A percentile compares a stretch with the other conserved stretches of the same genome.
Conservation (phyloP, 2,329 filamentous ascomycete genomes). For the Colletotrichum costaricense region DNA sequence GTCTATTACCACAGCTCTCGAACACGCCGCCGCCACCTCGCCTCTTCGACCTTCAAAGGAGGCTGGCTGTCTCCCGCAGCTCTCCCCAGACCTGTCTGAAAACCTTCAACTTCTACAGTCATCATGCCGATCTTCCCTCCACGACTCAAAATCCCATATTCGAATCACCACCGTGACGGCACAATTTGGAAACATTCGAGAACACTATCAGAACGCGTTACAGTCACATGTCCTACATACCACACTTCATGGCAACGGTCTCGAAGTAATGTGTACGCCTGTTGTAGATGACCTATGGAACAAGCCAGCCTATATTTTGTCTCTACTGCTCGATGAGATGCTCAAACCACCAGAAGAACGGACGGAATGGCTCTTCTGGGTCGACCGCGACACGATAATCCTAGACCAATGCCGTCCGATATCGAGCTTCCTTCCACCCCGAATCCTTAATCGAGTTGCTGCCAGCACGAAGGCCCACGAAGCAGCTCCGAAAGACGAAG, state of each 20-base stretch:
- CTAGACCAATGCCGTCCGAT: conserved; percentile 36
- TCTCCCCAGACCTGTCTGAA: neutral
- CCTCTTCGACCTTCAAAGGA: neutral
- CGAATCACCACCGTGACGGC: conserved; percentile 29
- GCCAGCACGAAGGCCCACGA: neutral
- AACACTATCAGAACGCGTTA: conserved; percentile 41
- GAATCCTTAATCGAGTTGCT: neutral
- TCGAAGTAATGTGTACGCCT: conserved; percentile 45
- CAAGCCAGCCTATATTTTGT: conserved; percentile 51
- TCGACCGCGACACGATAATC: conserved; percentile 38
- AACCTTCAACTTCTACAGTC: neutral
- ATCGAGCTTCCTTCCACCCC: conserved; percentile 28
- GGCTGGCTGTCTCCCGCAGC: neutral
- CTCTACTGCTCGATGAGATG: conserved; percentile 41
- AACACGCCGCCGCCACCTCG: neutral
- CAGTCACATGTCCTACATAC: conserved; percentile 49
- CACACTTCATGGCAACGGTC: conserved; percentile 43
- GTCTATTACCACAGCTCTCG: neutral
- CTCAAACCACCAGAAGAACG: conserved; percentile 30
- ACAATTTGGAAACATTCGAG: conserved; percentile 14
- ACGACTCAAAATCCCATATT: neutral
- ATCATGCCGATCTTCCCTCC: neutral
- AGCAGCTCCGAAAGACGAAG: neutral
- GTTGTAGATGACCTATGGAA: conserved; percentile 48
- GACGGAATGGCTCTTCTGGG: conserved; percentile 37